Base-by-base conservation (phyloP, 495 filamentous ascomycete species). In the Aspergillus biplanus region DNA sequence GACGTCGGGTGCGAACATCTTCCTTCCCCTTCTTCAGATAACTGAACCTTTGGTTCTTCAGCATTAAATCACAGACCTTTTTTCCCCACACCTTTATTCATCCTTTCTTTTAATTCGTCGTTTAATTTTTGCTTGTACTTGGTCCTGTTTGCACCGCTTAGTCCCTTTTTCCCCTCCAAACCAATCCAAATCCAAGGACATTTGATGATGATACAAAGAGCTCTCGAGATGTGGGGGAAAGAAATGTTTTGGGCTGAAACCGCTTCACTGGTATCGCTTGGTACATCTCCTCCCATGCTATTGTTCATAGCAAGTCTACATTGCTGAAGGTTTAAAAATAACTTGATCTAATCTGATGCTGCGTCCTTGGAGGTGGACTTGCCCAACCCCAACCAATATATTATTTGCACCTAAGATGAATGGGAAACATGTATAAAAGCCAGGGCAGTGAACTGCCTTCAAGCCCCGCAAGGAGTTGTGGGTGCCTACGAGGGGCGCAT, bases 291-390 rank as follows among this genome's bases (percentile, higher is more conserved):
- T 59, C 33, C 21, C 53, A 44, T 48, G 31, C 46, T 58, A 44
- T 18, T 35, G 15, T 42, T 49, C 39, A 53, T 42, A 49, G 61
- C 55, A 61, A 27, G 13, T 56, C 53, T 48, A 64, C 66, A 65
- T 78, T 71, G 67, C 60, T 83, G 82, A 80, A 59, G 78, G 78
- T 66, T 59, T 63, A 57, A 65, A 78, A 80, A 78, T 78, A 71
- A 82, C 82, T 84, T 84, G 82, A 84, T 84, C 82, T 84, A 84
- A 84, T 84, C 82, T 82, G 82, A 84, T 65, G 60, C 47, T 53
- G 62, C 55, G 27, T 65, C 52, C 39, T 37, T 15, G 27, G 52
- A 54, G 27, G 27, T 9, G n/a, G 16, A 11, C 21, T 27, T 27
- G 21, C 21, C 21, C 21, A 27, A 27, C 21, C 21, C 21, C 21